phyloP scores from a whole-genome alignment of 495 filamentous ascomycete genomes.

The Tetracladium setigerum region DNA sequence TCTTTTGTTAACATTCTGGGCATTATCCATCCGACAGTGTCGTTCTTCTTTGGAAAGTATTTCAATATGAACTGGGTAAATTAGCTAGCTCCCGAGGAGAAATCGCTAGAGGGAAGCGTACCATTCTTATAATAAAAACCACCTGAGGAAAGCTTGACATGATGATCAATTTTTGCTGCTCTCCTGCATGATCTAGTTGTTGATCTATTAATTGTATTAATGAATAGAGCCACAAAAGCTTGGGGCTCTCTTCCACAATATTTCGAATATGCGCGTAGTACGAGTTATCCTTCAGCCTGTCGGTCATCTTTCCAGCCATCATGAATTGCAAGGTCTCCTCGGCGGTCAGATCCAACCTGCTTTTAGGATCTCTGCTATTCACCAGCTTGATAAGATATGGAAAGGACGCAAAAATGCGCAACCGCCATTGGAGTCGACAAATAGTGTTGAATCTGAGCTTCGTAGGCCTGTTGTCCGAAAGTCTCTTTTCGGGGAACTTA shows the following conservation, averaged over 20 bases:
- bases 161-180: constrained; percentile 8
- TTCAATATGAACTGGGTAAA: constrained; percentile 6
- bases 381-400: constrained; percentile 2
- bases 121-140: constrained; percentile 5
- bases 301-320: background rate
- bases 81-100: background rate
- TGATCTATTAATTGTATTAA: background rate
- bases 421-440: background rate
- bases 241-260: constrained; percentile 5
- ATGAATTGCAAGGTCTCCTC: background rate
- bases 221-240: constrained; percentile 5
- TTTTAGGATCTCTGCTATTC: background rate
- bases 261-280: background rate
- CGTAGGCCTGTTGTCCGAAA: background rate
- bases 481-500: background rate
- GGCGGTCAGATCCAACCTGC: background rate
- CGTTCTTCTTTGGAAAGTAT: background rate
- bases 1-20: background rate
- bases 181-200: background rate
- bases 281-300: background rate
- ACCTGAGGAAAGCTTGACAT: constrained; percentile 5
- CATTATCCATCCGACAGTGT: background rate
- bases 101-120: background rate
- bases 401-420: constrained; percentile 1
- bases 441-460: background rate